A percentile compares a stretch with the other conserved stretches of the same genome.
Evolutionary conservation across 768 basidiomycete genomes (phyloP).

Genomic region (Pulveroboletus sp.): DNA sequence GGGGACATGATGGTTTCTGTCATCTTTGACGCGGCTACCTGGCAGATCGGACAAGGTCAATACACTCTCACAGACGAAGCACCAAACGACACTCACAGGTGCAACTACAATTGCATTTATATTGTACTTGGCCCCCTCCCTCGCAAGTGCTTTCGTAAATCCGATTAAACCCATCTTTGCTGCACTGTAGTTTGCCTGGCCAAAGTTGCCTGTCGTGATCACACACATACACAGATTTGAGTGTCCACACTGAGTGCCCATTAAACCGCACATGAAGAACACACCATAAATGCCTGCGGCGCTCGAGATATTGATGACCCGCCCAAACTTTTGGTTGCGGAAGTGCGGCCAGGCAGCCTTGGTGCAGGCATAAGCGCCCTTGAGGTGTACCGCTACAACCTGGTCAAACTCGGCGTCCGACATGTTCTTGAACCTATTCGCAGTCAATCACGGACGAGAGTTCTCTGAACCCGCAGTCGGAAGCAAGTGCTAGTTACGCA

Average conservation of each 20-base stretch:
- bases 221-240: neutral
- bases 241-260: neutral
- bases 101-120: conserved; percentile 87
- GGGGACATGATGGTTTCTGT: conserved; percentile 93
- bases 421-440: conserved; percentile 92
- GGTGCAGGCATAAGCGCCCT: conserved; percentile 87
- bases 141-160: conserved; percentile 89
- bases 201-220: conserved; percentile 70
- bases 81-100: conserved; percentile 52
- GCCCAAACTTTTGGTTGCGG: conserved; percentile 91
- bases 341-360: conserved; percentile 97
- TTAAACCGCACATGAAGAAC: conserved; percentile 11
- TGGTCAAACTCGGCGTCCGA: conserved; percentile 91
- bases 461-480: too few species aligned
- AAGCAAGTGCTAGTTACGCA: conserved; percentile 27
- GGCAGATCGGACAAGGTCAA: neutral
- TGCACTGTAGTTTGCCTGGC: conserved; percentile 96
- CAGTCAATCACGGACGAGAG: neutral
- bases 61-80: neutral
- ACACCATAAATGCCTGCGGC: conserved; percentile 90
- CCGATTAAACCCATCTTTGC: conserved; percentile 95
- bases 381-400: conserved; percentile 84
- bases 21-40: conserved; percentile 95
- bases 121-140: conserved; percentile 88
- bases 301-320: conserved; percentile 91